Conservation (phyloP, 805 yeast species). For the Teunomyces panamensis region DNA sequence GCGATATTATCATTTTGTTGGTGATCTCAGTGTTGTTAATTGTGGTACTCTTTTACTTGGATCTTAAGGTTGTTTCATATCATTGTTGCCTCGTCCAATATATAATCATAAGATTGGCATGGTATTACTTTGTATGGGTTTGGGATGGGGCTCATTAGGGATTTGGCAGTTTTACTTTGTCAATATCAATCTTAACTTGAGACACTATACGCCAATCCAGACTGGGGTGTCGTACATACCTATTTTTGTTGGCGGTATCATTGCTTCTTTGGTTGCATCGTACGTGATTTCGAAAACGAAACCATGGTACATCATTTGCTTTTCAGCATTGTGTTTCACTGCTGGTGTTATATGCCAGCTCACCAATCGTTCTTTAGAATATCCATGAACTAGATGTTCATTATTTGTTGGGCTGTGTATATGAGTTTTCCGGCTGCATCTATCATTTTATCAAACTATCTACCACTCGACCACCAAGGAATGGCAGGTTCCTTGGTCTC, state of each 20-base stretch:
- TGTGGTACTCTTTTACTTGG: conserved; percentile 46
- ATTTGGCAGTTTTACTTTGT: conserved; percentile 66
- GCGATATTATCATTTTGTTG: conserved; percentile 57
- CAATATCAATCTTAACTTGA: conserved; percentile 48
- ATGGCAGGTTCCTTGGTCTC: conserved; percentile 73
- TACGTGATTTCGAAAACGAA: conserved; percentile 43
- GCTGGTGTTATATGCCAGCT: conserved; percentile 57
- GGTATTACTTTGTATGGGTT: conserved; percentile 48
- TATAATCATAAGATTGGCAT: conserved; percentile 45
- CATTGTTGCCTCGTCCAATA: conserved; percentile 52
- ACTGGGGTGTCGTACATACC: conserved; percentile 41
- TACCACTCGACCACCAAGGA: conserved; percentile 68
- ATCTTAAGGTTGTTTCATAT: conserved; percentile 38
- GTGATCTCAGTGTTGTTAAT: conserved; percentile 47
- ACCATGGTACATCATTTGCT: conserved; percentile 49
- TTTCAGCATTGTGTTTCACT: conserved; percentile 53
- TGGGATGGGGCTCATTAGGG: conserved; percentile 81
- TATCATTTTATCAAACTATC: conserved; percentile 53
- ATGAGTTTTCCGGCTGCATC: conserved; percentile 75
- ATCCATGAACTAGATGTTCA: conserved; percentile 52
- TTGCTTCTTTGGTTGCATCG: conserved; percentile 55
- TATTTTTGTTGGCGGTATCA: conserved; percentile 51
- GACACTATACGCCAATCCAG: conserved; percentile 39
- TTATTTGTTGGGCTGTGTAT: conserved; percentile 74
- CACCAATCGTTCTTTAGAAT: conserved; percentile 59